Conservation (phyloP, 495 filamentous ascomycete species). For the Tuber umbilicatum region DNA sequence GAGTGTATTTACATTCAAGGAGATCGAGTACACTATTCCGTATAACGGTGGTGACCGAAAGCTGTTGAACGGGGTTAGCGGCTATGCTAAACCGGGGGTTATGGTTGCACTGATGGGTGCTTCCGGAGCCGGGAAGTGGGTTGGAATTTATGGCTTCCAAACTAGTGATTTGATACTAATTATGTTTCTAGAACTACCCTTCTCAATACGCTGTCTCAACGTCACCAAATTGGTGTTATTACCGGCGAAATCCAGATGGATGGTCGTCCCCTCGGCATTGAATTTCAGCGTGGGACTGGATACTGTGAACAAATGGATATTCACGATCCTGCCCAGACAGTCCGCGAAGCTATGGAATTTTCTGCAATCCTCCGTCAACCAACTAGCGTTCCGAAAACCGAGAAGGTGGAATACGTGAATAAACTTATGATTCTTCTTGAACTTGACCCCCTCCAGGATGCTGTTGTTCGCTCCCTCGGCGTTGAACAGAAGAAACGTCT, state of each 20-base stretch:
- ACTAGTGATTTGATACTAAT: slow-evolving; percentile 33
- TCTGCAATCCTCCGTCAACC: slow-evolving; percentile 60
- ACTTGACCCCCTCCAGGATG: slow-evolving; percentile 53
- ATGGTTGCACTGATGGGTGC: slow-evolving; percentile 77
- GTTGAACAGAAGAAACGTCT: slow-evolving; percentile 63
- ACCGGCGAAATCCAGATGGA: slow-evolving; percentile 72
- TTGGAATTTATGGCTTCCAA: slow-evolving; percentile 71
- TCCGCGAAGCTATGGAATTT: slow-evolving; percentile 62
- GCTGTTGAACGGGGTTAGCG: slow-evolving; percentile 61
- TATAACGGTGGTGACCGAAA: slow-evolving; percentile 63
- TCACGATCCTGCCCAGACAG: slow-evolving; percentile 61
- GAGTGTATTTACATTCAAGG: slow-evolving; percentile 63
- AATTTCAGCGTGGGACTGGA: slow-evolving; percentile 75
- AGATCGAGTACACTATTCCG: slow-evolving; percentile 66
- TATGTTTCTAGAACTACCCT: slow-evolving; percentile 66
- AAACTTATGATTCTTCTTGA: slow-evolving; percentile 58
- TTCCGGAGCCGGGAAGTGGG: slow-evolving; percentile 79
- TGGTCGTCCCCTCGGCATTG: slow-evolving; percentile 57
- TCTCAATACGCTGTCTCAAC: slow-evolving; percentile 66
- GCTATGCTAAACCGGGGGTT: slow-evolving; percentile 69
- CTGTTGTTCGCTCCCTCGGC: slow-evolving; percentile 34
- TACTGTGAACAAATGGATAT: slow-evolving; percentile 86
- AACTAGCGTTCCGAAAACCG: slow-evolving; percentile 49
- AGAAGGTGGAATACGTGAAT: slow-evolving; percentile 58
- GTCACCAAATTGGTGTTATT: slow-evolving; percentile 65